Conservation (phyloP, 352 stramenopile species). For the Phytophthora pluvialis region DNA sequence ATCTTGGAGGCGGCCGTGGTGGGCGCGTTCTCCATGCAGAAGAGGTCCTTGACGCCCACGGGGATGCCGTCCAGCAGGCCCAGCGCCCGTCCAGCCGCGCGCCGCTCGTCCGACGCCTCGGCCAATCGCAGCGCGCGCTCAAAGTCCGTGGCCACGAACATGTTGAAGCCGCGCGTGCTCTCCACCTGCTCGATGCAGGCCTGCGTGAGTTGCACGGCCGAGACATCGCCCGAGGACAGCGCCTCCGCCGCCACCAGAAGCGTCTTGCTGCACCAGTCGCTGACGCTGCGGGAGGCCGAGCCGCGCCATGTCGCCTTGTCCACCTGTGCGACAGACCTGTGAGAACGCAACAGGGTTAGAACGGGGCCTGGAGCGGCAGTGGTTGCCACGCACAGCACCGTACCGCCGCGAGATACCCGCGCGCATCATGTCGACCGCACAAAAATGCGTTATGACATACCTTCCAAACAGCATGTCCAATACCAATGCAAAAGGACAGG, state of each 20-base stretch:
- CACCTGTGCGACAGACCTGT: slow-evolving; percentile 13
- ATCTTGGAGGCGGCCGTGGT: slow-evolving; percentile 93
- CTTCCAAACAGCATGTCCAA: slow-evolving; percentile 2
- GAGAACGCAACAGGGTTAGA: slow-evolving; percentile 4
- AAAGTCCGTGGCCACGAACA: slow-evolving; percentile 82
- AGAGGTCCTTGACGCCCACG: slow-evolving; percentile 96
- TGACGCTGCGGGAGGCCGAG: slow-evolving; percentile 28
- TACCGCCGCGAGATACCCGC: slow-evolving; percentile 18
- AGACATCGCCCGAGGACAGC: slow-evolving; percentile 53
- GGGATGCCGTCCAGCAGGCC: slow-evolving; percentile 95
- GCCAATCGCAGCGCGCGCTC: slow-evolving; percentile 75
- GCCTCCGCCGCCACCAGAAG: slow-evolving; percentile 61
- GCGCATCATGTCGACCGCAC: slow-evolving; percentile 37
- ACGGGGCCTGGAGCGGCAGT: not conserved
- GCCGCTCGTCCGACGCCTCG: slow-evolving; percentile 78
- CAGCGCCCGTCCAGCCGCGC: slow-evolving; percentile 42
- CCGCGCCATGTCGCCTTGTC: slow-evolving; percentile 5
- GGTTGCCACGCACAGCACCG: slow-evolving; percentile 4
- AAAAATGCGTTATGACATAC: slow-evolving; percentile 15
- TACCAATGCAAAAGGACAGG: too few species aligned
- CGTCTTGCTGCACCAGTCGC: slow-evolving; percentile 69
- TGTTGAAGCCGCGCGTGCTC: slow-evolving; percentile 71
- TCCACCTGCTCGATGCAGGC: slow-evolving; percentile 82
- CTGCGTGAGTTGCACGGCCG: slow-evolving; percentile 67
- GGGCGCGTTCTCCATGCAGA: slow-evolving; percentile 90